These are phyloP conservation scores for Rusavskia elegans DNA, from an alignment of 495 filamentous ascomycete genomes.

Conservation along the genomic window DNA sequence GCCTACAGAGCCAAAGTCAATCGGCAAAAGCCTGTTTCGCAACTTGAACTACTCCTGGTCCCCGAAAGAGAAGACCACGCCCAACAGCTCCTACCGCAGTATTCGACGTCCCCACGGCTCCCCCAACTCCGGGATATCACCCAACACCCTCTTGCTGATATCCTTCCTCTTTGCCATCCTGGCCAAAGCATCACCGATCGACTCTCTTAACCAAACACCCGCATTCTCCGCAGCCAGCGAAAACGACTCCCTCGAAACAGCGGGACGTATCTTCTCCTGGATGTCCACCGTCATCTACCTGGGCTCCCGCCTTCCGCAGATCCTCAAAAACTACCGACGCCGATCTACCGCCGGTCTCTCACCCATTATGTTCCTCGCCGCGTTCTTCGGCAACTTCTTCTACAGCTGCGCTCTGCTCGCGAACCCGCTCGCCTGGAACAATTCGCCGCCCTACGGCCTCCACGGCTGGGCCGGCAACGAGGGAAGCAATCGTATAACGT, in stretches of 20 bases:
- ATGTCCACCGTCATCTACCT: constrained; percentile 51
- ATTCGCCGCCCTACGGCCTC: constrained; percentile 45
- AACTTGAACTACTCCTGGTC: not conserved
- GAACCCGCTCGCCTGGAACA: constrained; percentile 52
- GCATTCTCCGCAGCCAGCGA: constrained; percentile 4
- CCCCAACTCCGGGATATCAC: constrained; percentile 9
- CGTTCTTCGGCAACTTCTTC: constrained; percentile 59
- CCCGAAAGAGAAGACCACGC: not conserved
- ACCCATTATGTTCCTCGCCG: constrained; percentile 50
- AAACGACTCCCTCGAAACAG: constrained; percentile 22
- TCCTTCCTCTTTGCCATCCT: constrained; percentile 31
- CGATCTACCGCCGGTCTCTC: constrained; percentile 57
- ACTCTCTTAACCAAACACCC: constrained; percentile 10
- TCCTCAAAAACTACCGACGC: constrained; percentile 50
- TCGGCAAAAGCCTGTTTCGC: not conserved
- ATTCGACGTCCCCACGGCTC: constrained; percentile 1
- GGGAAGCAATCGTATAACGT: constrained; percentile 40
- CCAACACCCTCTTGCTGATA: constrained; percentile 28
- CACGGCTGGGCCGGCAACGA: constrained; percentile 47
- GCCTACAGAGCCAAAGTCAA: not conserved
- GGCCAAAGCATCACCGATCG: constrained; percentile 27
- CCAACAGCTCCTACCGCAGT: not conserved
- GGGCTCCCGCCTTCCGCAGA: constrained; percentile 53
- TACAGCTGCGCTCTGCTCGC: constrained; percentile 50
- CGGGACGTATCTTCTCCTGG: constrained; percentile 48